Evolutionary conservation across 2,329 filamentous ascomycete species (phyloP).

Genomic region (Fusarium palustre): DNA sequence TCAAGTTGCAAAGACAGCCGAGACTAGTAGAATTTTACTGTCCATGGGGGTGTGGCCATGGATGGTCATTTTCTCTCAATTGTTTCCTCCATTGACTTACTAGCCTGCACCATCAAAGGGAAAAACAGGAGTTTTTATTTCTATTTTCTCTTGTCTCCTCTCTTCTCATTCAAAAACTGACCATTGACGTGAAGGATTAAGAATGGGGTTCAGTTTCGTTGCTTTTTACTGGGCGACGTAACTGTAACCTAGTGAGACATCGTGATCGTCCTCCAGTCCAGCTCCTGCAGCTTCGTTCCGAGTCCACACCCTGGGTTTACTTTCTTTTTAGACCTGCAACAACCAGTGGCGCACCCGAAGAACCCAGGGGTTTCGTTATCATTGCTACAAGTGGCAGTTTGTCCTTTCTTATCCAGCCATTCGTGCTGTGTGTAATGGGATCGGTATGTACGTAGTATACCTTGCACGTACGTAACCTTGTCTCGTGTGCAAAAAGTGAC

Average conservation of each 20-base stretch:
- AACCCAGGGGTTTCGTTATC: conserved; percentile 32
- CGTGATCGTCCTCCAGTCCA: conserved; percentile 19
- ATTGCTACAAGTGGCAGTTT: conserved; percentile 31
- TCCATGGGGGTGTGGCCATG: neutral
- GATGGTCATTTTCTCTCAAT: conserved; percentile 4
- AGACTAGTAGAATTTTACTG: conserved; percentile 2
- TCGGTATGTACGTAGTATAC: conserved; percentile 19
- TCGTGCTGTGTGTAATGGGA: conserved; percentile 29
- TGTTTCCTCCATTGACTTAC: conserved; percentile 17
- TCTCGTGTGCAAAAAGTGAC: conserved; percentile 22
- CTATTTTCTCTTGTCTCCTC: conserved; percentile 6
- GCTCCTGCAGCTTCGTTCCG: conserved; percentile 29
- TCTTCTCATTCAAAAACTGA: neutral
- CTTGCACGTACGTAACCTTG: conserved; percentile 32
- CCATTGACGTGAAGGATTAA: conserved; percentile 4
- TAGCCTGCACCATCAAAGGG: neutral
- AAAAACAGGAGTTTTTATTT: neutral
- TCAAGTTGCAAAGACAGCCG: conserved; percentile 21
- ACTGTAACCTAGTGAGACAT: conserved; percentile 13
- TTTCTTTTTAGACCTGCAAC: conserved; percentile 2
- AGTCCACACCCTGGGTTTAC: neutral
- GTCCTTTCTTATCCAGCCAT: conserved; percentile 11
- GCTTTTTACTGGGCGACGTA: conserved; percentile 33
- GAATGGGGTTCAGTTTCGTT: conserved; percentile 26
- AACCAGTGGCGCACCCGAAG: conserved; percentile 29